These are phyloP conservation scores for Hibiscus trionum DNA, from an alignment of 345 rosid species.

Conservation along the genomic window DNA sequence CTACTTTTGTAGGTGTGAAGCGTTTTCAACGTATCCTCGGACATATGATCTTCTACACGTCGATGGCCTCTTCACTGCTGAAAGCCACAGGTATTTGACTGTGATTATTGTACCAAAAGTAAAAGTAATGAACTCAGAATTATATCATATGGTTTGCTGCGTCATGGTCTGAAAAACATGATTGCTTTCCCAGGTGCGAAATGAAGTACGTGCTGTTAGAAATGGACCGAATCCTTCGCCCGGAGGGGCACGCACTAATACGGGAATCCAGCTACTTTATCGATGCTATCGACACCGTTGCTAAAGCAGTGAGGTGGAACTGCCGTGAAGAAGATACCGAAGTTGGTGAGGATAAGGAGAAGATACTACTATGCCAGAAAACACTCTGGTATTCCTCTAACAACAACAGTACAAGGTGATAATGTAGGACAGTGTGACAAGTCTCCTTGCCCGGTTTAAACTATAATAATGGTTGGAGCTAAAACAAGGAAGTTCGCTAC, in stretches of 20 bases:
- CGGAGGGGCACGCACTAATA: conserved; percentile 57
- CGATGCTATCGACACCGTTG: conserved; percentile 51
- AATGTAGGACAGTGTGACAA: conserved; percentile 15
- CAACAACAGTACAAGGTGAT: conserved; percentile 20
- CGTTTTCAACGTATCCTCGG: conserved; percentile 93
- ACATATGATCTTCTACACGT: conserved; percentile 93
- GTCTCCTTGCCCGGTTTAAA: background rate
- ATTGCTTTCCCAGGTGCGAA: conserved; percentile 55
- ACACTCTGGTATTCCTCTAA: conserved; percentile 73
- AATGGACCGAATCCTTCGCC: conserved; percentile 89
- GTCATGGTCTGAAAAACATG: too few species aligned
- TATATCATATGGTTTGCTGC: too few species aligned
- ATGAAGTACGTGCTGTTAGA: conserved; percentile 80
- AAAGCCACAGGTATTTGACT: conserved; percentile 67
- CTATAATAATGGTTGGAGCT: conserved; percentile 5
- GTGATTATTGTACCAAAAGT: background rate
- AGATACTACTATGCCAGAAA: conserved; percentile 77
- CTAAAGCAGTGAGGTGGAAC: conserved; percentile 78
- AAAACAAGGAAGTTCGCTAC: conserved; percentile 8
- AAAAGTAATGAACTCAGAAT: too few species aligned
- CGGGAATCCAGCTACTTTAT: conserved; percentile 71
- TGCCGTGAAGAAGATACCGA: conserved; percentile 73
- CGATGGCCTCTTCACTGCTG: conserved; percentile 77
- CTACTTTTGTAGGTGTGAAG: conserved; percentile 70
- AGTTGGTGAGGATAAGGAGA: conserved; percentile 55